phyloP scores from a whole-genome alignment of 2,329 filamentous ascomycete genomes.

The Dactylella cylindrospora region DNA sequence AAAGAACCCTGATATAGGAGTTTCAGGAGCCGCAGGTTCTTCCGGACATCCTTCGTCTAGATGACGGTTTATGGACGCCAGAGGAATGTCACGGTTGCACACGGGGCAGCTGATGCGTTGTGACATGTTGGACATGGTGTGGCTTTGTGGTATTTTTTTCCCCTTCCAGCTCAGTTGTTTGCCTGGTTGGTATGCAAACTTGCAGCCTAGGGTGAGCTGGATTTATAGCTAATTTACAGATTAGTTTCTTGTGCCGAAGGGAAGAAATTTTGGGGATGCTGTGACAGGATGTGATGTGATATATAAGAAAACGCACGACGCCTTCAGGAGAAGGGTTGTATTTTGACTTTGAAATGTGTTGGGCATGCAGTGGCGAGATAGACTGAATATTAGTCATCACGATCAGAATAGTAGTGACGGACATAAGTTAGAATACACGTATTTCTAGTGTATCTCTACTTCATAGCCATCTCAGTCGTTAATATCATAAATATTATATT shows the following conservation, averaged over 20 bases:
- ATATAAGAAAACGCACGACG: conserved; percentile 24
- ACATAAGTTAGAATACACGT: too few species aligned
- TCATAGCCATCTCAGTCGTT: too few species aligned
- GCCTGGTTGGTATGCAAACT: neutral
- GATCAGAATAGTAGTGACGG: too few species aligned
- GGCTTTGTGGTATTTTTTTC: too few species aligned
- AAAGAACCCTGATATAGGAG: conserved; percentile 17
- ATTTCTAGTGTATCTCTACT: too few species aligned
- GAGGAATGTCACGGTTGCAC: conserved; percentile 71
- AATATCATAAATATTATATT: too few species aligned
- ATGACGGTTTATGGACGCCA: conserved; percentile 80
- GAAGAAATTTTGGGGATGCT: neutral
- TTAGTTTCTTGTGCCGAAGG: neutral
- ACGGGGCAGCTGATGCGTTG: conserved; percentile 65
- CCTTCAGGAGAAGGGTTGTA: conserved; percentile 44
- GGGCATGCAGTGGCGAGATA: conserved; percentile 4
- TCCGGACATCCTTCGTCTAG: conserved; percentile 74
- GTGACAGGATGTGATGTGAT: too few species aligned
- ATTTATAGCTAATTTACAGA: neutral
- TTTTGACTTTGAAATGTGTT: conserved; percentile 31
- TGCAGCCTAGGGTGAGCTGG: neutral
- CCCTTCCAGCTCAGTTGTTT: too few species aligned
- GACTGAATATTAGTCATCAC: conserved; percentile 22
- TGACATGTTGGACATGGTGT: conserved; percentile 12
- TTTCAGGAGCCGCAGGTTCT: conserved; percentile 13